Evolutionary conservation across 2,329 filamentous ascomycete species (phyloP), one percentile per base, ranked within the genome.

Genomic region (Ophiostoma novo-ulmi): DNA sequence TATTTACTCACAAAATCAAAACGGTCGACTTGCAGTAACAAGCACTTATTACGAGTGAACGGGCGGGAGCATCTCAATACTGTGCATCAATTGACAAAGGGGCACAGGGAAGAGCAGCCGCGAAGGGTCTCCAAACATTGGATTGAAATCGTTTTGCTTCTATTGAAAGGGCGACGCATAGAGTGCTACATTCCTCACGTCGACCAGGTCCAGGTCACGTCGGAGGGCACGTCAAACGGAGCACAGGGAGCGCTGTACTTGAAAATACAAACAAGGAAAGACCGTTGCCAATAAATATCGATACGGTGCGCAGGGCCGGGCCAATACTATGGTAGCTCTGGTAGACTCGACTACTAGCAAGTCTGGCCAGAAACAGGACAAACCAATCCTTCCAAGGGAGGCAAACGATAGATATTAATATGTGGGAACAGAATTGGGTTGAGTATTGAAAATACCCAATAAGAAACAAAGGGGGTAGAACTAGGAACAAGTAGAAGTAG

Each of bases 381-480:
- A 20, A 8, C 41, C 5, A 44, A 44, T 55, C 22, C n/a, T 58
- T 14, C 52, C 52, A 26, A 58, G 52, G 52, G 52, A 63, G 58
- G 20, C 14, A 63, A 58, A 63, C 58, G 5, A 63, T 63, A 63
- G 11, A 17, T 44, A 44, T 13, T n/a, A 4, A 55, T 22, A 20
- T 8, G 26, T 2, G 22, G 55, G n/a, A 7, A 61, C 36, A 20
- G 58, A 13, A 35, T 63, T 35, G 58, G 58, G 55, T 36, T n/a
- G 61, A 65, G 63, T 65, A 65, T 65, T 65, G n/a, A 22, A 39
- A 65, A 41, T 65, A 41, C 63, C 61, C 63, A 39, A 65, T 65
- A 22, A n/a, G 17, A 39, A 65, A 39, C 63, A 39, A 65, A 65
- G 36, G 36, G 63, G 36, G 36, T 65, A 65, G 36, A 39, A 65